phyloP scores from a whole-genome alignment of 1,139 yeast species.

The Magnusiomyces tetraspermus region DNA sequence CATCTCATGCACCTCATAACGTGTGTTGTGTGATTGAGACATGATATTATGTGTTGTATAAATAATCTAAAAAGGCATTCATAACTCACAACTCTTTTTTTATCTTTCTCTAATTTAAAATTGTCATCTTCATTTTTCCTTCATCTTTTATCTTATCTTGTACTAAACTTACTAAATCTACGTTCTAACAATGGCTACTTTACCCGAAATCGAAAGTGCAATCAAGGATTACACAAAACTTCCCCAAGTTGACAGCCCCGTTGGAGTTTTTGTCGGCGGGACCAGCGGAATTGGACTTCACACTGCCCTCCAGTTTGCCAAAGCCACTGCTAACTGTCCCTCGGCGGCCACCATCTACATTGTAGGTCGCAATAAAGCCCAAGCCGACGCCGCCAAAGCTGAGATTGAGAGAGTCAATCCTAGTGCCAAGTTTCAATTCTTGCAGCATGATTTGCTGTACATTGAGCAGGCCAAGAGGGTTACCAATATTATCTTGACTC shows the following conservation, averaged over 20 bases:
- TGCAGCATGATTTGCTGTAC: slow-evolving; percentile 22
- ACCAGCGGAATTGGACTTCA: slow-evolving; percentile 29
- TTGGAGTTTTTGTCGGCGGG: slow-evolving; percentile 30
- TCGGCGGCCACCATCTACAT: slow-evolving; percentile 27
- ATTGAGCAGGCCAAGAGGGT: slow-evolving; percentile 23
- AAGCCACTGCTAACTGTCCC: slow-evolving; percentile 16
- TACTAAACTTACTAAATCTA: no score
- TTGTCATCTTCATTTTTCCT: no score
- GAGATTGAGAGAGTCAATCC: slow-evolving; percentile 8
- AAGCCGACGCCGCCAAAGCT: not conserved
- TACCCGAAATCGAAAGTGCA: no score
- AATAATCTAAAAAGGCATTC: no score
- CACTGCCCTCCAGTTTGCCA: slow-evolving; percentile 26
- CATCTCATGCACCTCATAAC: no score
- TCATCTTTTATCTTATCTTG: no score
- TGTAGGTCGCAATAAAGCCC: slow-evolving; percentile 25
- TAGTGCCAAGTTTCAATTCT: slow-evolving; percentile 20
- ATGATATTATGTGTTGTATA: no score
- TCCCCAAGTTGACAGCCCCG: slow-evolving; percentile 12
- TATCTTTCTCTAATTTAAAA: no score
- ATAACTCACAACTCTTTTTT: no score
- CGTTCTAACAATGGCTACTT: no score
- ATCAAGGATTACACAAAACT: not conserved
- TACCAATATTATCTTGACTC: slow-evolving; percentile 15
- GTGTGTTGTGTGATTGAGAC: no score